phyloP scores from a whole-genome alignment of 768 basidiomycete species.

The Leccinum pellstonianum region DNA sequence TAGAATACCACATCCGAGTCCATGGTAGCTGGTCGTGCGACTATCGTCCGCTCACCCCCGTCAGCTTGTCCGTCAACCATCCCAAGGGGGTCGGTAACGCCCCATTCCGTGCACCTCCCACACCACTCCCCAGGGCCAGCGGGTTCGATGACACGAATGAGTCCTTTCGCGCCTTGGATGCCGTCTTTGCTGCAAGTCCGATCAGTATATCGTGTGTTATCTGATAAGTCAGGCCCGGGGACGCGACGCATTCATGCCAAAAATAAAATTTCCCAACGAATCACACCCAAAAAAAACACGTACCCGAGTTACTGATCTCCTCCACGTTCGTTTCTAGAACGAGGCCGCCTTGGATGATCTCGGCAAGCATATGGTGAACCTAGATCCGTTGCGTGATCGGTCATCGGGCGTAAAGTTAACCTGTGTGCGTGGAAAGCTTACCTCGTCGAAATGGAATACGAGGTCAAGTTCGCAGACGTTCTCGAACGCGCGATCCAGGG shows the following conservation, averaged over 20 bases:
- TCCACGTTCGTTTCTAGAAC: conserved; percentile 95
- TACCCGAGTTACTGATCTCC: conserved; percentile 74
- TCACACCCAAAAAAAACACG: conserved; percentile 22
- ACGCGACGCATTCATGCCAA: background rate
- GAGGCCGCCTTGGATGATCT: conserved; percentile 94
- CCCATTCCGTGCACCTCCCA: conserved; percentile 60
- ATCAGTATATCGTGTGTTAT: conserved; percentile 13
- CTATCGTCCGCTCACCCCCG: conserved; percentile 58
- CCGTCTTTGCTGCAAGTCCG: conserved; percentile 55
- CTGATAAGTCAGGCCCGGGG: background rate
- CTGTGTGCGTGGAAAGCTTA: conserved; percentile 32
- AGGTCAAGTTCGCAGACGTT: conserved; percentile 98
- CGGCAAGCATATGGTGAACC: conserved; percentile 95
- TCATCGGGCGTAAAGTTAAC: background rate
- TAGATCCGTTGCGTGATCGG: conserved; percentile 6
- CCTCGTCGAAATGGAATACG: conserved; percentile 99
- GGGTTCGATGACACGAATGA: conserved; percentile 83
- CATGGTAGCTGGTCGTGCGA: background rate
- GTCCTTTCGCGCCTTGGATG: conserved; percentile 70
- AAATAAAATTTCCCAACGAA: conserved; percentile 1
- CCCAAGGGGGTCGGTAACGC: conserved; percentile 69
- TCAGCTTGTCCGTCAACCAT: conserved; percentile 75
- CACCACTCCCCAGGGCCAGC: conserved; percentile 63
- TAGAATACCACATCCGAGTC: conserved; percentile 1
- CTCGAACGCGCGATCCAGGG: conserved; percentile 92